A percentile compares a stretch with the other conserved stretches of the same genome.
phyloP scores from a whole-genome alignment of 768 basidiomycete genomes.

The Amylocystis lapponica region DNA sequence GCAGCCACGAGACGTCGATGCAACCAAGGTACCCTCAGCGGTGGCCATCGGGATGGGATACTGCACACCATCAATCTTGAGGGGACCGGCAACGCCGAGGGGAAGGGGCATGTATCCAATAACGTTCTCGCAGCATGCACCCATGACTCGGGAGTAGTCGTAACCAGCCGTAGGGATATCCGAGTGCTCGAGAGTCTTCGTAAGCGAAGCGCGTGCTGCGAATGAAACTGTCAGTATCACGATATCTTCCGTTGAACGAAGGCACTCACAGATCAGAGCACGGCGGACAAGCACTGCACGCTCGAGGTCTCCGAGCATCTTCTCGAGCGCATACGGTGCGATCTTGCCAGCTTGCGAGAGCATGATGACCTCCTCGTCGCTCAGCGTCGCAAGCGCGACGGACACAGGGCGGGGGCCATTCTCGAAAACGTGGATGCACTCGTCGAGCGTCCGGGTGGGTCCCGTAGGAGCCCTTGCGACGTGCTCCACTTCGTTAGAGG shows the following conservation, averaged over 20 bases:
- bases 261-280: conserved; percentile 79
- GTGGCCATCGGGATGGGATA: conserved; percentile 98
- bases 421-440: conserved; percentile 77
- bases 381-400: conserved; percentile 53
- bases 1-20: conserved; percentile 94
- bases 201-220: conserved; percentile 76
- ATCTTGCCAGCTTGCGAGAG: conserved; percentile 90
- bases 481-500: conserved; percentile 11
- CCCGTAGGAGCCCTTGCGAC: conserved; percentile 5
- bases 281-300: conserved; percentile 84
- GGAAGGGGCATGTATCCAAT: conserved; percentile 96
- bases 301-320: conserved; percentile 83
- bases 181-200: conserved; percentile 78
- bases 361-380: conserved; percentile 88
- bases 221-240: not conserved
- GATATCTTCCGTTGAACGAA: not conserved
- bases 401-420: conserved; percentile 61
- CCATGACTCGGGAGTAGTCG: conserved; percentile 90
- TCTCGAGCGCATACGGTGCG: conserved; percentile 92
- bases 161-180: conserved; percentile 80
- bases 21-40: conserved; percentile 98
- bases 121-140: conserved; percentile 98
- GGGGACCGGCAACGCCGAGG: conserved; percentile 93
- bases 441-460: conserved; percentile 54
- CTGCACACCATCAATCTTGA: conserved; percentile 79